Evolutionary conservation across 2,329 filamentous ascomycete genomes (phyloP).

Genomic region (Pezicula neosporulosa): DNA sequence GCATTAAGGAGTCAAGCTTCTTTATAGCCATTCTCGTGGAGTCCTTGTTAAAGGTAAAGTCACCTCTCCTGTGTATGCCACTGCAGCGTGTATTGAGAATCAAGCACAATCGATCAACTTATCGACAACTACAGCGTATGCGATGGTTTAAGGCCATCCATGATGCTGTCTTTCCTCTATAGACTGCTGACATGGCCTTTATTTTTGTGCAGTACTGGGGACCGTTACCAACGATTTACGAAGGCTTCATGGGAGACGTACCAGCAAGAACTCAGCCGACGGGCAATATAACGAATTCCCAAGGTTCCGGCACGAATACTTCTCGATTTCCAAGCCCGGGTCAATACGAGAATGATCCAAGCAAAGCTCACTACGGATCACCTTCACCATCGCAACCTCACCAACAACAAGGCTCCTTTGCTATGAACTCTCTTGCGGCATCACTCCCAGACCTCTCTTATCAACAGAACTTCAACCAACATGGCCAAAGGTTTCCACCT

Average conservation of each 20-base stretch:
- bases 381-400: conserved; percentile 7
- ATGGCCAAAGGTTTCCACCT: conserved; percentile 15
- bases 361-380: conserved; percentile 4
- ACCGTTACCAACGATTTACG: conserved; percentile 7
- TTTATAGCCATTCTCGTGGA: not conserved
- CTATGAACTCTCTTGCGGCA: conserved; percentile 19
- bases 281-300: conserved; percentile 10
- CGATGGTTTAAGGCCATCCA: not conserved
- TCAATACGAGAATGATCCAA: conserved; percentile 3
- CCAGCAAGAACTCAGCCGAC: conserved; percentile 4
- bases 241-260: conserved; percentile 20
- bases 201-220: conserved; percentile 15
- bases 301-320: conserved; percentile 7
- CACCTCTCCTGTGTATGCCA: no score
- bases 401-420: conserved; percentile 19
- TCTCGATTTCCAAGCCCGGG: conserved; percentile 1
- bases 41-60: not conserved
- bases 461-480: conserved; percentile 15
- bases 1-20: not conserved
- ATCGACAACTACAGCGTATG: not conserved
- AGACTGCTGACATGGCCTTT: conserved; percentile 17
- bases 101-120: no score
- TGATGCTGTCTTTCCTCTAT: not conserved
- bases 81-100: no score
- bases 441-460: conserved; percentile 22